phyloP scores from a whole-genome alignment of 768 basidiomycete species.

The Auricularia sp. region DNA sequence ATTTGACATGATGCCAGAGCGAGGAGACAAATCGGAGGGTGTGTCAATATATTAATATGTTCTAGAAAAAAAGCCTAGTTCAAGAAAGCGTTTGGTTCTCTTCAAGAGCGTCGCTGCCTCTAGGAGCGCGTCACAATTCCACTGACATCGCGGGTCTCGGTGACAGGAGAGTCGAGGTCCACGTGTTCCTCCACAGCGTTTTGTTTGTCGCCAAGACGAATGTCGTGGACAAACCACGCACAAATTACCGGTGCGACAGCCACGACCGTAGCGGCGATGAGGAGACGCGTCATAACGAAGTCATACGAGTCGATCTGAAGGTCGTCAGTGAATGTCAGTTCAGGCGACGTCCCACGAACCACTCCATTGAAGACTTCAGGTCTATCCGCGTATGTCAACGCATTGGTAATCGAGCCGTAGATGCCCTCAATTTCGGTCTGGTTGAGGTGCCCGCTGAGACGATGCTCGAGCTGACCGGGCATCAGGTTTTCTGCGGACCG shows the following conservation, averaged over 20 bases:
- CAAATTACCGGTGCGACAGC: conserved; percentile 49
- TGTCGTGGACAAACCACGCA: conserved; percentile 52
- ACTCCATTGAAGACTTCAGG: conserved; percentile 26
- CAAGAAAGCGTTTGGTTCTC: too few species aligned
- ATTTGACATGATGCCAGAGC: too few species aligned
- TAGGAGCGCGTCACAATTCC: neutral
- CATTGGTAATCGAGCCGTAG: conserved; percentile 48
- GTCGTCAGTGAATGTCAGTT: conserved; percentile 22
- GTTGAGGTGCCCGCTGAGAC: conserved; percentile 39
- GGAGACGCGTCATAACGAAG: conserved; percentile 47
- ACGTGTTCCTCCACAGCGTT: conserved; percentile 46
- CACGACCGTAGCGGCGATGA: conserved; percentile 41
- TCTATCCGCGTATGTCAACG: conserved; percentile 35
- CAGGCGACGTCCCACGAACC: conserved; percentile 44
- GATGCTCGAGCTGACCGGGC: conserved; percentile 46
- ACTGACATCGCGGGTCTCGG: neutral
- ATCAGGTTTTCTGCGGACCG: conserved; percentile 31
- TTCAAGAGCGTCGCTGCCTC: too few species aligned
- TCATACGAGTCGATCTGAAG: conserved; percentile 28
- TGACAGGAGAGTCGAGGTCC: neutral
- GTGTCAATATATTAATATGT: too few species aligned
- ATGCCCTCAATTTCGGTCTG: conserved; percentile 33
- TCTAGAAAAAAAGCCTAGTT: too few species aligned
- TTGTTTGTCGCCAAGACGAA: conserved; percentile 58
- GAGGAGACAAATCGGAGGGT: too few species aligned